A percentile compares a stretch with the other conserved stretches of the same genome.
These are phyloP conservation scores for Saccharomycopsis microspora DNA, from an alignment of 805 yeast genomes.

Conservation along the genomic window DNA sequence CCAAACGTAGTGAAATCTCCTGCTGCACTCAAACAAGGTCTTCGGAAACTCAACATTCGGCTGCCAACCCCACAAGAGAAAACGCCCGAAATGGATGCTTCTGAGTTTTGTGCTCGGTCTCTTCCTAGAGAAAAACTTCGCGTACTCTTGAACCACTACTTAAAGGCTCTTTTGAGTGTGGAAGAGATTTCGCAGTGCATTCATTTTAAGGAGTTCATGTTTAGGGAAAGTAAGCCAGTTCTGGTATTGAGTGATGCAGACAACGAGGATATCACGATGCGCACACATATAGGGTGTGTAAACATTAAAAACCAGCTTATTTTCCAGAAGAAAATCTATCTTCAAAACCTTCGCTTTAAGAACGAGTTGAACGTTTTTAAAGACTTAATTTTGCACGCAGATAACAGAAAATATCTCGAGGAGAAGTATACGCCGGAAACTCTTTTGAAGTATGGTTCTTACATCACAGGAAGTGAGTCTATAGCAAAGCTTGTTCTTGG, in stretches of 20 bases:
- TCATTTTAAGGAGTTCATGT: conserved; percentile 46
- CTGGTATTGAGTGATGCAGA: conserved; percentile 19
- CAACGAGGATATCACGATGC: conserved; percentile 47
- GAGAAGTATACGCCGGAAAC: conserved; percentile 22
- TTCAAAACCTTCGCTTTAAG: conserved; percentile 21
- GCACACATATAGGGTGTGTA: conserved; percentile 53
- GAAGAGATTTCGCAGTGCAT: conserved; percentile 76
- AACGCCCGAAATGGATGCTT: no score
- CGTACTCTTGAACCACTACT: conserved; percentile 64
- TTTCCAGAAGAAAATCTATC: conserved; percentile 60
- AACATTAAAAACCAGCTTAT: conserved; percentile 50
- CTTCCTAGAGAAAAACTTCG: conserved; percentile 69
- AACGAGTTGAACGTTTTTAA: conserved; percentile 12
- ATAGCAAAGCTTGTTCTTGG: conserved; percentile 52
- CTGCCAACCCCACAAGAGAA: no score
- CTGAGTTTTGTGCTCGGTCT: no score
- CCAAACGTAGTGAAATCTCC: no score
- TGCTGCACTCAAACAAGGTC: no score
- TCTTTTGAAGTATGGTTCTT: conserved; percentile 33
- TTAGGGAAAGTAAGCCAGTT: conserved; percentile 24
- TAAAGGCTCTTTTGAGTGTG: conserved; percentile 40
- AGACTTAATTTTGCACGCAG: conserved; percentile 7
- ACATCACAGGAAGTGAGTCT: conserved; percentile 17
- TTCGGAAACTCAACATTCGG: no score
- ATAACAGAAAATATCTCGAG: conserved; percentile 7